Percentiles rank a stretch among this genome's conserved stretches.
These are phyloP conservation scores for Piedraia hortae DNA, from an alignment of 2,329 filamentous ascomycete genomes.

Conservation along the genomic window DNA sequence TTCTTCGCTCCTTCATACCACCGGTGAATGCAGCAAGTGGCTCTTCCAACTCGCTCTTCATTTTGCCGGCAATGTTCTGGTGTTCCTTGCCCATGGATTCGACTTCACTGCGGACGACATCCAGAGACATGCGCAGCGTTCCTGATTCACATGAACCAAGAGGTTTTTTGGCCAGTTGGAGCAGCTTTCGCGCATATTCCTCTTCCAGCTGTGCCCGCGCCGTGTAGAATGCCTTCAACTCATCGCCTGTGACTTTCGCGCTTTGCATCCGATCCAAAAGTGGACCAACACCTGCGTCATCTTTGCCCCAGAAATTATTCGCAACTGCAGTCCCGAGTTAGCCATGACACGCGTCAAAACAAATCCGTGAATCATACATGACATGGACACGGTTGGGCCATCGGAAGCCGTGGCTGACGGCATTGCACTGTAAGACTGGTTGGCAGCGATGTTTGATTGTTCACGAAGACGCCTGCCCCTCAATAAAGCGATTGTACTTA, in stretches of 20 bases:
- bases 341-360: slow-evolving; percentile 3
- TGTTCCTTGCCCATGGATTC: slow-evolving; percentile 89
- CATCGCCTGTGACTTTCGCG: slow-evolving; percentile 83
- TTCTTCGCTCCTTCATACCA: slow-evolving; percentile 83
- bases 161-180: slow-evolving; percentile 63
- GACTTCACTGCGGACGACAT: slow-evolving; percentile 66
- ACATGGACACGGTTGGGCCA: slow-evolving; percentile 13
- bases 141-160: slow-evolving; percentile 71
- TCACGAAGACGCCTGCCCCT: no score
- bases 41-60: slow-evolving; percentile 90
- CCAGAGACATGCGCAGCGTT: slow-evolving; percentile 56
- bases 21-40: slow-evolving; percentile 75
- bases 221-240: slow-evolving; percentile 72
- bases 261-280: slow-evolving; percentile 83
- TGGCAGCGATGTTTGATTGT: slow-evolving; percentile 1
- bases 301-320: slow-evolving; percentile 99
- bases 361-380: slow-evolving; percentile 7
- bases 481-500: no score
- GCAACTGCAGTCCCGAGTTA: slow-evolving; percentile 41
- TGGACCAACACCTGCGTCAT: slow-evolving; percentile 81
- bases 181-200: slow-evolving; percentile 73
- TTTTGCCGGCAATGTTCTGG: slow-evolving; percentile 66
- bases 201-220: slow-evolving; percentile 86
- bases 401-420: slow-evolving; percentile 11
- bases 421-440: slow-evolving; percentile 7